A percentile compares a stretch with the other conserved stretches of the same genome.
Conservation (phyloP, 352 stramenopile genomes). For the Saprolegnia parasitica region DNA sequence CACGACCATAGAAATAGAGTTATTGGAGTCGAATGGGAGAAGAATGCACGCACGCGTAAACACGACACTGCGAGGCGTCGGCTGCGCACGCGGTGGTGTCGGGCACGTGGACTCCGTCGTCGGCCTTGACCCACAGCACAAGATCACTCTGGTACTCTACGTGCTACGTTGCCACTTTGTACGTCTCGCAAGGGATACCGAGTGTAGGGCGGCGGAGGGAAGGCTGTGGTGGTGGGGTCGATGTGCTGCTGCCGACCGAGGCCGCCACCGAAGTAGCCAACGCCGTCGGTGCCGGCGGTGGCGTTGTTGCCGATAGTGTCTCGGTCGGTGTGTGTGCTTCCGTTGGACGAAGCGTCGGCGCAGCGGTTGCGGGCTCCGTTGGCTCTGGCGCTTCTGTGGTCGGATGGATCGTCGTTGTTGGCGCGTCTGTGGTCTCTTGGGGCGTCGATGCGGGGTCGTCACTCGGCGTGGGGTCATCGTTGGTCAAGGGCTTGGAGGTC, state of each 20-base stretch:
- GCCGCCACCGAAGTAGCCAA: too few relatives aligned
- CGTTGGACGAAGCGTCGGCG: not conserved
- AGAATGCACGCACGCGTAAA: not conserved
- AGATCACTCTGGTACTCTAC: slow-evolving; percentile 5
- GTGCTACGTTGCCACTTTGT: too few relatives aligned
- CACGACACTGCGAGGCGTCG: not conserved
- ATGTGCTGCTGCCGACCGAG: too few relatives aligned
- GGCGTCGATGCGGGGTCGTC: not conserved
- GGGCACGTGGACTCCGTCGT: not conserved
- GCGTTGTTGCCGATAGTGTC: not conserved
- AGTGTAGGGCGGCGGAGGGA: too few relatives aligned
- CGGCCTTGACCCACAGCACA: slow-evolving; percentile 11
- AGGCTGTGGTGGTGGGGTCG: too few relatives aligned
- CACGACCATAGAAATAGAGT: not conserved
- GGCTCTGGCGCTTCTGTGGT: not conserved
- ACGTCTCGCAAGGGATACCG: too few relatives aligned
- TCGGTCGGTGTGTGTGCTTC: too few relatives aligned
- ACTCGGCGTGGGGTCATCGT: not conserved
- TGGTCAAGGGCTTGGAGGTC: too few relatives aligned
- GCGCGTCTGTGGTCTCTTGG: not conserved
- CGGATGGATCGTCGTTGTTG: not conserved
- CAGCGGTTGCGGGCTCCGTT: not conserved
- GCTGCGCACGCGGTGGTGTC: not conserved
- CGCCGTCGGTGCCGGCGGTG: not conserved
- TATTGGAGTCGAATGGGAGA: not conserved